Conservation (phyloP, 78 protist species). For the Acrasis kona region DNA sequence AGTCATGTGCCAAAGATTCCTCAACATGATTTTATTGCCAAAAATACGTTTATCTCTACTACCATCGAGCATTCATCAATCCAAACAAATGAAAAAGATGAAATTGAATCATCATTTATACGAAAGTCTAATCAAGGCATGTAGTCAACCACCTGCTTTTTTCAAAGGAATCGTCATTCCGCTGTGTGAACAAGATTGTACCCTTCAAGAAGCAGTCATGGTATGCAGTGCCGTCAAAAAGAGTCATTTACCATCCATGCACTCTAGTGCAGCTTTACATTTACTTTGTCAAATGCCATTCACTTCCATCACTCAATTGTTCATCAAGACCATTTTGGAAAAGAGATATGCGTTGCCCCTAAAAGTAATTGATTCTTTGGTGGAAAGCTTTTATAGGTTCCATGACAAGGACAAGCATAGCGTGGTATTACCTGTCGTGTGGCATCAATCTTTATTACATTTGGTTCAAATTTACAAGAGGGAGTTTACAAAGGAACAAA, state of each 20-base stretch:
- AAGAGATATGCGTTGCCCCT: constrained; percentile 87
- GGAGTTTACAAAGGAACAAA: constrained; percentile 72
- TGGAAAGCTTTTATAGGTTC: constrained; percentile 57
- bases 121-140: constrained; percentile 65
- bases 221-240: constrained; percentile 50
- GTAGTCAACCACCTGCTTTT: constrained; percentile 89
- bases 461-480: constrained; percentile 77
- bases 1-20: constrained; percentile 77
- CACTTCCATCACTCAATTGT: constrained; percentile 12
- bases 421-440: constrained; percentile 72
- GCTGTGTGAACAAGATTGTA: constrained; percentile 46
- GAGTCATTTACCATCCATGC: constrained; percentile 62
- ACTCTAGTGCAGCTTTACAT: constrained; percentile 69
- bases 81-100: not conserved
- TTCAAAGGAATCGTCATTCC: constrained; percentile 91
- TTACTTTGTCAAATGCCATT: constrained; percentile 38
- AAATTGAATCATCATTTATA: constrained; percentile 84
- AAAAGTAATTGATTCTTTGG: constrained; percentile 72
- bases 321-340: constrained; percentile 63
- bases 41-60: too few species aligned
- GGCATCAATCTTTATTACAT: constrained; percentile 79
- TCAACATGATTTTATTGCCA: constrained; percentile 84
- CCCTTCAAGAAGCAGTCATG: constrained; percentile 56
- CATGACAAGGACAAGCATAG: constrained; percentile 4
- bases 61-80: constrained; percentile 40